Base-by-base conservation (phyloP, 2,329 filamentous ascomycete species). In the Fusarium buxicola region DNA sequence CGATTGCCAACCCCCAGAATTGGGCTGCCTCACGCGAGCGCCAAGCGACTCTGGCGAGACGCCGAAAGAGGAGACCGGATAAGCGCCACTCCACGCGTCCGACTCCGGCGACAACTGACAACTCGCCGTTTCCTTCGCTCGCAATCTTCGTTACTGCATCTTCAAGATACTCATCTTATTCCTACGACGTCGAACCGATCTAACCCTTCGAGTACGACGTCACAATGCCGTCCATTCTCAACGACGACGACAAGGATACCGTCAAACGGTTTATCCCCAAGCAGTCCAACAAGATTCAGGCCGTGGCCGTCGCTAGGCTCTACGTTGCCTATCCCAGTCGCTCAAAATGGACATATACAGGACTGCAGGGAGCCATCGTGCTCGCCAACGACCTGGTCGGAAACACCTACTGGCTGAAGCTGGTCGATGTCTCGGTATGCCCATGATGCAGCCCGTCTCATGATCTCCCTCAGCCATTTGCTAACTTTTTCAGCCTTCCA, bases 191-290 rank as follows among this genome's bases (percentile, higher is more conserved):
- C 35, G 45, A 50, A 35, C 30, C 18, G 32, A 38, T 31, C 27
- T 15, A 31, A 12, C 39, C 49, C 47, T 31, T 49, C 40, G 34
- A 53, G 49, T 52, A 44, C 56, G 55, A 48, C 59, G 50, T 51
- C 74, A 78, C 69, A 65, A 87, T 87, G 85, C 84, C 85, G 71
- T 86, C 85, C 36, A 84, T 96, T 66, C 86, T 99, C 55, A 92
- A 84, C 75, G 94, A 97, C 73, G 90, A 94, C 73, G 95, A 99
- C 82, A 97, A 96, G 84, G 92, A 96, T 80, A 96, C 89, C 60
- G 94, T 99, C 78, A 96, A 96, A 82, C 90, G 95, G 75, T 91
- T 90, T 70, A 92, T 99, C 51, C 94, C 95, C 61, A 97, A 96
- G 78, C 87, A 92, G 64, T 89, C 89, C 72, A 99, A 98, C 87